These are phyloP conservation scores for Ruellia speciosa DNA, from an alignment of 305 asterid genomes.

Conservation along the genomic window DNA sequence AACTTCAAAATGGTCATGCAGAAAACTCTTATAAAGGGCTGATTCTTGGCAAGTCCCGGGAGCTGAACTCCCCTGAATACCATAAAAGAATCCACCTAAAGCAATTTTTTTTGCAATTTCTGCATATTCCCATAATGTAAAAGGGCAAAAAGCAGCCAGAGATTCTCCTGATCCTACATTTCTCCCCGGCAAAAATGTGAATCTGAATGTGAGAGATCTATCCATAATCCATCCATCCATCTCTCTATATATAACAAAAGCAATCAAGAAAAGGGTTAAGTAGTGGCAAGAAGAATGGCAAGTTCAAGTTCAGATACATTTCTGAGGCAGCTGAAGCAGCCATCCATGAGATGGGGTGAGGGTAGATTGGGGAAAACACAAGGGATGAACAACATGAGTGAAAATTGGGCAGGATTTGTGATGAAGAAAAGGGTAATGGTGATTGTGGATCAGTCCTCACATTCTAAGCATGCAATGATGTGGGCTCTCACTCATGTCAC, in stretches of 20 bases:
- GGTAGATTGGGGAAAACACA: constrained; percentile 33
- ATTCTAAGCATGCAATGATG: constrained; percentile 81
- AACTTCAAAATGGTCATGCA: too few species aligned
- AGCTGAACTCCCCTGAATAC: too few species aligned
- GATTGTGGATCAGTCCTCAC: constrained; percentile 66
- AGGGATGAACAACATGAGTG: too few species aligned
- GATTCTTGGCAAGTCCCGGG: too few species aligned
- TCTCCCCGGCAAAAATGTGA: too few species aligned
- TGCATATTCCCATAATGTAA: too few species aligned
- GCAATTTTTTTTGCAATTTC: too few species aligned
- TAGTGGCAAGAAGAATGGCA: background rate
- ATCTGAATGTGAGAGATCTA: too few species aligned
- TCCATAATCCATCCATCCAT: background rate
- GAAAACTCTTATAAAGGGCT: too few species aligned
- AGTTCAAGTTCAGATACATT: constrained; percentile 42
- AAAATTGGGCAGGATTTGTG: constrained; percentile 32
- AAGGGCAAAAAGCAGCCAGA: too few species aligned
- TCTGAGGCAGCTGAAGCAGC: constrained; percentile 56
- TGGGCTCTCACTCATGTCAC: constrained; percentile 90
- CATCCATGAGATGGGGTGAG: constrained; percentile 65
- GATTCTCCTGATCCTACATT: too few species aligned
- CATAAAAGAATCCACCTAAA: too few species aligned
- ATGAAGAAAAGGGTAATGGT: constrained; percentile 89
- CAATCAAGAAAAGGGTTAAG: background rate
- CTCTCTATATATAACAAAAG: background rate